Evolutionary conservation across 176 grass and related monocot species (phyloP).

Genomic region (Tuctoria greenei): DNA sequence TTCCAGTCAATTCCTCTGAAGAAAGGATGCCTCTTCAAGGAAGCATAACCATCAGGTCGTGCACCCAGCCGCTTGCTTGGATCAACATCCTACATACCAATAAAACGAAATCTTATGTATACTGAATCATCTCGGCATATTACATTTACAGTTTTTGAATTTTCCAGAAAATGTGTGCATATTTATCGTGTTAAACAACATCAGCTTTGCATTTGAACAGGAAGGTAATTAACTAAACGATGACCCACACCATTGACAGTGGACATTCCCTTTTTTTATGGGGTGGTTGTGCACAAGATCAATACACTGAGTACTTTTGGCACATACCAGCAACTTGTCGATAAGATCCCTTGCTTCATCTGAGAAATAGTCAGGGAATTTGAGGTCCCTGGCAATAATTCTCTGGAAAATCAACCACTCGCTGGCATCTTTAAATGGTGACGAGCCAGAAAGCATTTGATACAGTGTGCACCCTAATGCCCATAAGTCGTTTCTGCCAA

Average conservation of each 20-base stretch:
- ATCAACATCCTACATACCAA: slow-evolving; percentile 76
- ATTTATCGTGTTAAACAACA: slow-evolving; percentile 9
- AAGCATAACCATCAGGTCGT: slow-evolving; percentile 68
- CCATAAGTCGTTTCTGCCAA: slow-evolving; percentile 93
- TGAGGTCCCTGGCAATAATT: slow-evolving; percentile 87
- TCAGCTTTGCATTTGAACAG: slow-evolving; percentile 1
- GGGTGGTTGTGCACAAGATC: slow-evolving; percentile 3
- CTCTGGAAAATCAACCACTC: slow-evolving; percentile 97
- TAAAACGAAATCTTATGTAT: slow-evolving; percentile 5
- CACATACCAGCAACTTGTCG: slow-evolving; percentile 85
- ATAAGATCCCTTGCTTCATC: slow-evolving; percentile 79
- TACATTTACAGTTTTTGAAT: background rate
- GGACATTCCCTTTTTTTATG: background rate
- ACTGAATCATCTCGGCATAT: background rate
- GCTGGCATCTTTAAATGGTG: slow-evolving; percentile 94
- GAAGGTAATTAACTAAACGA: background rate
- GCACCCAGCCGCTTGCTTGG: slow-evolving; percentile 77
- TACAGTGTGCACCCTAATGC: slow-evolving; percentile 89
- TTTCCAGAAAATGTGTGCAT: background rate
- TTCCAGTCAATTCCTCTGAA: slow-evolving; percentile 95
- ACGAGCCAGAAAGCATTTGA: slow-evolving; percentile 97
- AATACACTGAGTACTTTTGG: background rate
- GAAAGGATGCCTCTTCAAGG: slow-evolving; percentile 89
- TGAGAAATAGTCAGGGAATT: slow-evolving; percentile 84
- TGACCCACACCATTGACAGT: background rate